Evolutionary conservation across 768 basidiomycete genomes (phyloP).

Genomic region (Terana coerulea): DNA sequence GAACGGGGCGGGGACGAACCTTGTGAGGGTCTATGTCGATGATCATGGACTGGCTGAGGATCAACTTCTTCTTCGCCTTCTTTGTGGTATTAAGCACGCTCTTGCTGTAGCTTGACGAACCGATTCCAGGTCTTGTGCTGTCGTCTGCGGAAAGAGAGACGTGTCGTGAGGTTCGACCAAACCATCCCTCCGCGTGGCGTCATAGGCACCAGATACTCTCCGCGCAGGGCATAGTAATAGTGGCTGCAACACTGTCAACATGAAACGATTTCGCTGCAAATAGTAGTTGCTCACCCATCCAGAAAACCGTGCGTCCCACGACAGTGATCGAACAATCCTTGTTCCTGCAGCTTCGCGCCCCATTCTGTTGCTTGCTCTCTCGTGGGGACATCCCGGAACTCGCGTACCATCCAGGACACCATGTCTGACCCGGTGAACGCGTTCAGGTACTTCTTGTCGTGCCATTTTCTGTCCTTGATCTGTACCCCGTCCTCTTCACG

Average conservation of each 20-base stretch:
- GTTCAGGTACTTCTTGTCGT: slow-evolving; percentile 65
- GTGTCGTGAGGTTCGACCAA: slow-evolving; percentile 44
- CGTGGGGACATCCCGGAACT: slow-evolving; percentile 85
- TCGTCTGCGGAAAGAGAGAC: slow-evolving; percentile 45
- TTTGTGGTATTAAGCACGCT: slow-evolving; percentile 25
- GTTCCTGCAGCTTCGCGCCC: slow-evolving; percentile 72
- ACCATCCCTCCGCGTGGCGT: slow-evolving; percentile 72
- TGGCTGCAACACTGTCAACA: slow-evolving; percentile 45
- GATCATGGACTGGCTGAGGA: slow-evolving; percentile 86
- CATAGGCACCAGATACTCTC: slow-evolving; percentile 67
- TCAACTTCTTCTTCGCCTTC: slow-evolving; percentile 55
- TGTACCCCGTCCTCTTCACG: slow-evolving; percentile 78
- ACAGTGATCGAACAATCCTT: slow-evolving; percentile 85
- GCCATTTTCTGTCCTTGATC: slow-evolving; percentile 86
- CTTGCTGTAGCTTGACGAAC: slow-evolving; percentile 11
- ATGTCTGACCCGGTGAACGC: slow-evolving; percentile 89
- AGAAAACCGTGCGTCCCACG: slow-evolving; percentile 76
- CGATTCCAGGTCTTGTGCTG: slow-evolving; percentile 7
- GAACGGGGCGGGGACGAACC: slow-evolving; percentile 33
- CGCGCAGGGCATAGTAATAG: slow-evolving; percentile 83
- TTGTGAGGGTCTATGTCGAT: slow-evolving; percentile 82
- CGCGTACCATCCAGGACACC: slow-evolving; percentile 88
- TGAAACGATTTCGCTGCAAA: neutral
- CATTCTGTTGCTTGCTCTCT: slow-evolving; percentile 76
- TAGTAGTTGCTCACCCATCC: slow-evolving; percentile 60